These are phyloP conservation scores for Mucor velutinosus DNA, from an alignment of 371 early-diverging fungal genomes.

Conservation along the genomic window DNA sequence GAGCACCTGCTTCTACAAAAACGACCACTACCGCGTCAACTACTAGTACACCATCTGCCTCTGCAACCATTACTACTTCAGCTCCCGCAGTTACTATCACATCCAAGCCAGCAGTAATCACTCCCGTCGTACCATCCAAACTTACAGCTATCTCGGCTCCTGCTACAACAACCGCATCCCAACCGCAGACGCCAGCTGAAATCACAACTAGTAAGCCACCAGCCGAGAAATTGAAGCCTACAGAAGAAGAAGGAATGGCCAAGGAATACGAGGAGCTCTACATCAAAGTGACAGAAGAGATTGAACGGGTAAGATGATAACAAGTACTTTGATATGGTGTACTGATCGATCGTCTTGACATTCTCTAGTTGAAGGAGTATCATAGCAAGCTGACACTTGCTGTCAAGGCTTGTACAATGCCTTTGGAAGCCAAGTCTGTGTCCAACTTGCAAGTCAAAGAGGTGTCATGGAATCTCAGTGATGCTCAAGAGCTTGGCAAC, in stretches of 20 bases:
- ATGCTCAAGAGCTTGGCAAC: slow-evolving; percentile 7
- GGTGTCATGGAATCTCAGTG: slow-evolving; percentile 18
- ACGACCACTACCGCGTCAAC: background rate
- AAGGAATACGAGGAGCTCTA: slow-evolving; percentile 30
- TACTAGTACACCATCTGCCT: slow-evolving; percentile 13
- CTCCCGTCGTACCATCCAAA: background rate
- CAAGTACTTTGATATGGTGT: background rate
- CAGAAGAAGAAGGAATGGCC: slow-evolving; percentile 31
- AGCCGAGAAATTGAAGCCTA: slow-evolving; percentile 17
- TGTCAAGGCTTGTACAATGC: background rate
- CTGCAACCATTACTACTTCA: slow-evolving; percentile 7
- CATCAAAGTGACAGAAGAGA: slow-evolving; percentile 20
- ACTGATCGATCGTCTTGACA: background rate
- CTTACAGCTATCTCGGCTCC: background rate
- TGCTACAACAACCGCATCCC: background rate
- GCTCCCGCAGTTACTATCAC: slow-evolving; percentile 4
- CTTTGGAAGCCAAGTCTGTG: slow-evolving; percentile 3
- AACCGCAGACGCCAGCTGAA: background rate
- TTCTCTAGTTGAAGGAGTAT: slow-evolving; percentile 9
- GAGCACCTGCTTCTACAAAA: slow-evolving; percentile 9
- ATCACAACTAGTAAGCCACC: background rate
- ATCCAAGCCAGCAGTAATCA: background rate
- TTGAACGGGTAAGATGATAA: slow-evolving; percentile 19
- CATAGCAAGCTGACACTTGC: slow-evolving; percentile 2
- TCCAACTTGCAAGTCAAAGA: background rate